A percentile compares a stretch with the other conserved stretches of the same genome.
These are phyloP conservation scores for Solanum gracilifrons DNA, from an alignment of 257 asterid genomes.

Conservation along the genomic window DNA sequence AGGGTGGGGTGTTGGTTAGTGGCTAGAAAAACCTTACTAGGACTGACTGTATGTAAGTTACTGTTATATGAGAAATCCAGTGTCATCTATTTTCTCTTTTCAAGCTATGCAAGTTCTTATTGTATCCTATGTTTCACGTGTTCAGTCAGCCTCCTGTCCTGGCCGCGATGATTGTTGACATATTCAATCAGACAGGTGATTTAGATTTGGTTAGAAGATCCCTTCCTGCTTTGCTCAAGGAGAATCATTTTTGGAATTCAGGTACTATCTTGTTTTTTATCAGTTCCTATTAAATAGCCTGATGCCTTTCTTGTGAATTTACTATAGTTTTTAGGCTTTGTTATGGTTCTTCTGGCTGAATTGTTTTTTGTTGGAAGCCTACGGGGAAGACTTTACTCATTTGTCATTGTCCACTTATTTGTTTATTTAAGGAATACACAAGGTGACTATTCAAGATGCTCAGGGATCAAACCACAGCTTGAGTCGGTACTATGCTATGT, in stretches of 20 bases:
- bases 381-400: background rate
- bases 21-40: background rate
- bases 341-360: background rate
- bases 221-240: constrained; percentile 76
- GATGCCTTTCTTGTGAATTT: background rate
- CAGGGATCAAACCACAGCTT: constrained; percentile 46
- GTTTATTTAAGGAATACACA: constrained; percentile 46
- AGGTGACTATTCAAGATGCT: constrained; percentile 57
- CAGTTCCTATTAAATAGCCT: background rate
- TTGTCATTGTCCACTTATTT: background rate
- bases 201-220: constrained; percentile 30
- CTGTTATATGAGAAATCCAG: background rate
- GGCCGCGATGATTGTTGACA: constrained; percentile 70
- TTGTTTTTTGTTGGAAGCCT: background rate
- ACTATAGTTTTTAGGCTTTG: background rate
- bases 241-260: constrained; percentile 71
- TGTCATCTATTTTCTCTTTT: background rate
- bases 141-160: constrained; percentile 87
- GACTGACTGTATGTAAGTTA: background rate
- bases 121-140: background rate
- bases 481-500: constrained; percentile 75
- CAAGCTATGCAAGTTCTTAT: background rate
- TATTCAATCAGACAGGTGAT: constrained; percentile 56
- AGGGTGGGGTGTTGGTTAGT: background rate
- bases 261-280: constrained; percentile 22